Evolutionary conservation across 176 grass and related monocot species (phyloP).

Genomic region (Pharus latifolius): DNA sequence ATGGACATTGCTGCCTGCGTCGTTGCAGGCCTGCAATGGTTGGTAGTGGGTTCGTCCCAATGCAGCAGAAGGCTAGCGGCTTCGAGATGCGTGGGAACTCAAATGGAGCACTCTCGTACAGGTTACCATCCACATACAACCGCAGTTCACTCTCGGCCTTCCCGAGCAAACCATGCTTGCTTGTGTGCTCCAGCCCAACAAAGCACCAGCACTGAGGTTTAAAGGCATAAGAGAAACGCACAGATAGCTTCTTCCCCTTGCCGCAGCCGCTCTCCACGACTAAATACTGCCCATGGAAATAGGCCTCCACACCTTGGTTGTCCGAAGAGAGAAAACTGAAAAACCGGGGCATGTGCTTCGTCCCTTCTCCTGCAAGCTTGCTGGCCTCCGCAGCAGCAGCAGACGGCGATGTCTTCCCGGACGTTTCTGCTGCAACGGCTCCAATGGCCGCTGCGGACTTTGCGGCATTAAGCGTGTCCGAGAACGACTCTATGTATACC

Average conservation of each 20-base stretch:
- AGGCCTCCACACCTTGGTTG: constrained; percentile 85
- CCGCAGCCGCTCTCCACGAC: constrained; percentile 73
- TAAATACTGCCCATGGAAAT: constrained; percentile 88
- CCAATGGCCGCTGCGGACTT: constrained; percentile 44
- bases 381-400: constrained; percentile 53
- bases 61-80: constrained; percentile 76
- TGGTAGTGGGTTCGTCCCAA: constrained; percentile 78
- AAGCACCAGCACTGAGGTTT: constrained; percentile 80
- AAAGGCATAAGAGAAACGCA: constrained; percentile 87
- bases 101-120: constrained; percentile 76
- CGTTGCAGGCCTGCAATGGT: constrained; percentile 57
- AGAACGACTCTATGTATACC: constrained; percentile 91
- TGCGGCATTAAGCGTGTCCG: constrained; percentile 45
- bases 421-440: constrained; percentile 50
- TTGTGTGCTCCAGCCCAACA: constrained; percentile 73
- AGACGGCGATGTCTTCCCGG: constrained; percentile 65
- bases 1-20: constrained; percentile 50
- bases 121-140: constrained; percentile 75
- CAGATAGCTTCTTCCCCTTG: constrained; percentile 66
- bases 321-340: constrained; percentile 92
- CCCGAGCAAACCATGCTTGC: constrained; percentile 77
- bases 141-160: constrained; percentile 78
- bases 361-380: constrained; percentile 58
- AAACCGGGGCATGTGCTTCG: constrained; percentile 70
- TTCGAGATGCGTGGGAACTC: constrained; percentile 85